A percentile compares a stretch with the other conserved stretches of the same genome.
These are phyloP conservation scores for Pleurotus djamor DNA, from an alignment of 768 basidiomycete species.

Conservation along the genomic window DNA sequence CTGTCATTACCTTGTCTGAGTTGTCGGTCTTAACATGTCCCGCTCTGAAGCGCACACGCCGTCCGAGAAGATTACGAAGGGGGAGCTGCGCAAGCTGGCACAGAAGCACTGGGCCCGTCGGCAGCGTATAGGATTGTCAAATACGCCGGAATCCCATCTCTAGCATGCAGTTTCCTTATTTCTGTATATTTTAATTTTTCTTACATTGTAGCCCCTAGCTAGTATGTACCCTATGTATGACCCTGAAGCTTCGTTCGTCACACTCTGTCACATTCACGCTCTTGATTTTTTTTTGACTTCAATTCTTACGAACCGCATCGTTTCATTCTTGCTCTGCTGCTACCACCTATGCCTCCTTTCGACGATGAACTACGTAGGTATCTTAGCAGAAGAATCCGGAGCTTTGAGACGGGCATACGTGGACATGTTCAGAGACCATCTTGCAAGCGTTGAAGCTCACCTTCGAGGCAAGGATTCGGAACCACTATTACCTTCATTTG, in stretches of 20 bases:
- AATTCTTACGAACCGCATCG: constrained; percentile 11
- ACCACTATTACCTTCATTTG: constrained; percentile 27
- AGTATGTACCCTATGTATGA: neutral
- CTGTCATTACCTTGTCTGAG: constrained; percentile 1
- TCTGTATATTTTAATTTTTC: too few species aligned
- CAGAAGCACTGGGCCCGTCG: constrained; percentile 39
- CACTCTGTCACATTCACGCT: too few species aligned
- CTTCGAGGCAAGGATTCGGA: constrained; percentile 27
- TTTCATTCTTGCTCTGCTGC: constrained; percentile 14
- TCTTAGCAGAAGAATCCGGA: neutral
- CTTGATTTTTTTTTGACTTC: neutral
- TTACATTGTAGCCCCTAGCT: neutral
- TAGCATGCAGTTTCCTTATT: neutral
- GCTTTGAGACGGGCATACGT: constrained; percentile 14
- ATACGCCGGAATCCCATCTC: neutral
- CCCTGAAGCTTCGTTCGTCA: neutral
- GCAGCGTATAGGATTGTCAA: neutral
- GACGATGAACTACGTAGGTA: constrained; percentile 5
- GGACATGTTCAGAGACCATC: constrained; percentile 28
- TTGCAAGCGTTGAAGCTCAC: constrained; percentile 31
- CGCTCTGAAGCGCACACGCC: constrained; percentile 44
- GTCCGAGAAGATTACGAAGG: constrained; percentile 60
- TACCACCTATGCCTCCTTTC: neutral
- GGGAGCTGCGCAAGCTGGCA: constrained; percentile 45
- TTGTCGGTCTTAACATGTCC: constrained; percentile 2